These are phyloP conservation scores for Candida krabiensis DNA, from an alignment of 805 yeast species.

Conservation along the genomic window DNA sequence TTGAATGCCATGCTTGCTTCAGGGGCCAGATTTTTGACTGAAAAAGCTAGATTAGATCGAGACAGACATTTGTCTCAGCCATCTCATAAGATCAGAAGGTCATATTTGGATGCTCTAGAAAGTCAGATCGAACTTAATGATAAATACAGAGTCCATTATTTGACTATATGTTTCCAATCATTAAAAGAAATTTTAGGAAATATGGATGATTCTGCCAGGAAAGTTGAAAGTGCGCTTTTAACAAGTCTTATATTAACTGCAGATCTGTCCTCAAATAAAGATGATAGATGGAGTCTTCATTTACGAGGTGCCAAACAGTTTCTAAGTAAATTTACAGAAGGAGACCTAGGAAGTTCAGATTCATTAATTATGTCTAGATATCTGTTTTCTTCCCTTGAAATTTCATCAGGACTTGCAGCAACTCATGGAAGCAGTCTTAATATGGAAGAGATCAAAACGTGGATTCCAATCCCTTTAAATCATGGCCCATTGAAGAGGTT, in stretches of 20 bases:
- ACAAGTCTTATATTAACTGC: conserved; percentile 65
- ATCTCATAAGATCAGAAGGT: conserved; percentile 6
- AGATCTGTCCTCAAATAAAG: conserved; percentile 54
- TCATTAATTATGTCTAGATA: conserved; percentile 25
- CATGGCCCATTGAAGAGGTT: conserved; percentile 25
- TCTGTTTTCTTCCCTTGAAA: conserved; percentile 48
- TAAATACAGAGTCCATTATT: conserved; percentile 56
- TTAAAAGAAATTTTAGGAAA: conserved; percentile 47
- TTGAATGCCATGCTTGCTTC: conserved; percentile 69
- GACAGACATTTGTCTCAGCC: conserved; percentile 9
- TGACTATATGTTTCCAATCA: conserved; percentile 62
- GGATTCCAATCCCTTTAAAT: conserved; percentile 28
- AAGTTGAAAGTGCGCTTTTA: conserved; percentile 63
- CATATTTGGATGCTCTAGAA: conserved; percentile 12
- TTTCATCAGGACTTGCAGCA: conserved; percentile 54
- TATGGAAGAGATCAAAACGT: conserved; percentile 39
- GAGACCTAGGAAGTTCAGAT: conserved; percentile 10
- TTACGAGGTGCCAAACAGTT: conserved; percentile 63
- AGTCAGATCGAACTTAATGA: conserved; percentile 40
- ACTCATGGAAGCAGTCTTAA: conserved; percentile 52
- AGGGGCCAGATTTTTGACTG: conserved; percentile 54
- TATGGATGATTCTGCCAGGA: conserved; percentile 36
- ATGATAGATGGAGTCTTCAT: conserved; percentile 62
- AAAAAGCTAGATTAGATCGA: conserved; percentile 25
- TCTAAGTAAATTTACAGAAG: conserved; percentile 41